Evolutionary conservation across 192 early-diverging fungal species (phyloP).

Genomic region (Coemansia sp.): DNA sequence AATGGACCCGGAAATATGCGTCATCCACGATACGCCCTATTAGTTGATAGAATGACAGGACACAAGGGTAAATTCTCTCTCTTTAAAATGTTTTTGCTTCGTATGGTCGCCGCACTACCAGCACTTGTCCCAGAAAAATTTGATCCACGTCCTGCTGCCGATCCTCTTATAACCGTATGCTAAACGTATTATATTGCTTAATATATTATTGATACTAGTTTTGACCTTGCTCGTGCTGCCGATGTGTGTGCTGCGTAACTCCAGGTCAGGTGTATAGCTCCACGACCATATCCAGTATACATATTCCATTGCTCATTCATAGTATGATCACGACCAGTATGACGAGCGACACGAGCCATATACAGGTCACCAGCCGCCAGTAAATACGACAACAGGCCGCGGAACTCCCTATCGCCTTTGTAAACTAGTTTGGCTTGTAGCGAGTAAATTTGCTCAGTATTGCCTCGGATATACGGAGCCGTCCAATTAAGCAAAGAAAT

Average conservation of each 20-base stretch:
- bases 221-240: constrained; percentile 17
- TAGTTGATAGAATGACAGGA: constrained; percentile 43
- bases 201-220: constrained; percentile 2
- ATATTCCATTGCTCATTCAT: constrained; percentile 68
- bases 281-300: constrained; percentile 56
- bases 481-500: constrained; percentile 38
- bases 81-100: constrained; percentile 33
- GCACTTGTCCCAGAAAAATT: constrained; percentile 10
- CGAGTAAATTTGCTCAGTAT: not conserved
- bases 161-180: constrained; percentile 9
- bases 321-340: constrained; percentile 53
- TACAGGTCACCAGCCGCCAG: constrained; percentile 57
- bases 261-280: constrained; percentile 73
- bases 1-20: constrained; percentile 1
- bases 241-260: constrained; percentile 59
- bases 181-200: not conserved
- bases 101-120: constrained; percentile 31
- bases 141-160: constrained; percentile 2
- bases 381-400: constrained; percentile 36
- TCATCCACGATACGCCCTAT: constrained; percentile 24
- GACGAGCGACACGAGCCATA: constrained; percentile 56
- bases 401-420: constrained; percentile 6
- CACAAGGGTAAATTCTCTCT: constrained; percentile 43
- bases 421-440: not conserved
- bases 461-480: not conserved